Evolutionary conservation across 1,284 basidiomycete species (phyloP), one percentile per base, ranked within the genome.

Genomic region (Vanrija humicola): DNA sequence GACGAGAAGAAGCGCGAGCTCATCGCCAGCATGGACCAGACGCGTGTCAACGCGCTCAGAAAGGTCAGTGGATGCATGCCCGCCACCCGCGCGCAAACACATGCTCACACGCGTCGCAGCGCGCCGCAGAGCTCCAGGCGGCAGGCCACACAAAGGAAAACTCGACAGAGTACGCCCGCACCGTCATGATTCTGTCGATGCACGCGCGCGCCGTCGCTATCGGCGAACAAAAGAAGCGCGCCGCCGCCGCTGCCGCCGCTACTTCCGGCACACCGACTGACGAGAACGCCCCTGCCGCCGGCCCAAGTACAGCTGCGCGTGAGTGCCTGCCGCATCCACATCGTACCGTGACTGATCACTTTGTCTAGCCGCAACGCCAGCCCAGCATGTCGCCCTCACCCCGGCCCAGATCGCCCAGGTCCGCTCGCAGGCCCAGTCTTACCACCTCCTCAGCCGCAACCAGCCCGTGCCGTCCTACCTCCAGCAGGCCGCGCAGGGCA

Each of bases 371-470:
- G 50, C 59, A 21, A 49, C 52, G 38, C 49, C 45, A 1, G 49
- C 56, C 45, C 67, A 59, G 43, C 73, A 65, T 44, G 67, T 75
- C 23, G 68, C 75, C n/a, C 90, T 98, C 75, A 88, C 88, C 2
- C 80, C 79, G 1, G 88, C 89, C 52, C 94, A 97, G 71, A 87
- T 96, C 52, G 83, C 82, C 43, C 85, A 89, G 25, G 84, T 98
- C 40, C 85, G 89, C 51, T 84, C 88, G 0, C 95, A 98, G 72
- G 90, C 98, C 45, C 83, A 87, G 55, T 90, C 94, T 0, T 96
- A 88, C 80, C 91, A 91, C 70, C 83, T 88, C 58, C 82, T 98
- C 59, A 81, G 82, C 19, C 84, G 86, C 25, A 90, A 90, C 48
- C 75, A 87, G 38, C 86, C 93, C 5, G 80, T 98, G 40, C 90